Evolutionary conservation across 345 rosid species (phyloP), one percentile per base, ranked within the genome.

Genomic region (Hibiscus syriacus): DNA sequence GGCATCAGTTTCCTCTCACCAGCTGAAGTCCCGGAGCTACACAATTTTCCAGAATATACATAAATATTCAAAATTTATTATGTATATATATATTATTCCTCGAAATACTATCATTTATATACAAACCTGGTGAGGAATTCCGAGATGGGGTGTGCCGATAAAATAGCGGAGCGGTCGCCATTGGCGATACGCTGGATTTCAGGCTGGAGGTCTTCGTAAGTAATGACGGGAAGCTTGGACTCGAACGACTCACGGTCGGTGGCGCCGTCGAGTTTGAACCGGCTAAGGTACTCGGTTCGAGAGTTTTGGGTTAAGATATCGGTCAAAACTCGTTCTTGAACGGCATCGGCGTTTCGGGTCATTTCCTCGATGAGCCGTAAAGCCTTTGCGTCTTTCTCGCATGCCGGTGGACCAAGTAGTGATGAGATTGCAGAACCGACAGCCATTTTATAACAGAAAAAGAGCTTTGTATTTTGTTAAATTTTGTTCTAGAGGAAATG

Each of bases 1-100:
- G 99, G 99, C 99, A 94, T 94, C 68, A 94, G 81, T 52, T 93
- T 94, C 76, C 99, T 89, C 75, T 94, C 99, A 27, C 99, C 99
- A 5, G 97, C 99, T 23, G 99, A 94, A 55, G 99, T 91, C 39
- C 99, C 99, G 10, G 97, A 94, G 71, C 99, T 93, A 86, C 63
- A 71, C 27, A 27, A 57, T n/a, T 72, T 67, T 56, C 34, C 29
- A 41, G 11, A 8, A 14, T 6, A 66, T 38, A 52, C 34, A 7
- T 39, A 39, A 39, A 39, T 39, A 41, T 41, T 32, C 63, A 30
- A 57, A 1, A 3, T 29, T 34, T 23, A 58, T 3, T 25, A 8
- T 17, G n/a, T n/a, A 41, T 1, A 41, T 41, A 41, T 41, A 41
- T 39, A 41, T 41, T 41, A 41, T 41, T 41, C 14, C 46, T 41